phyloP scores from a whole-genome alignment of 1,139 yeast species.

The Lodderomyces parapsilosis region DNA sequence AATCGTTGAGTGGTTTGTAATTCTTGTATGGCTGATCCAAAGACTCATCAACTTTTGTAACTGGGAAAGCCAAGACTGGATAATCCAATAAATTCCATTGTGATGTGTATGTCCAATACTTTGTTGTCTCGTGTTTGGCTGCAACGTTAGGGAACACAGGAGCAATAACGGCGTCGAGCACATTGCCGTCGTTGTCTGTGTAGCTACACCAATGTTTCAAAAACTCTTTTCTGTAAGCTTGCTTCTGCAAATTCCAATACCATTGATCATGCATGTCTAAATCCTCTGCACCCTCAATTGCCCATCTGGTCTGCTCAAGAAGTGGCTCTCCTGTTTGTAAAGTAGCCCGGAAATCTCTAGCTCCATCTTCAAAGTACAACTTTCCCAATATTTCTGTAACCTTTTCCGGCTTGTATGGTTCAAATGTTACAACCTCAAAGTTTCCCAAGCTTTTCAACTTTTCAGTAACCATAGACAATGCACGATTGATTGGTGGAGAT shows the following conservation, averaged over 20 bases:
- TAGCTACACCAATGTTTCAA: constrained; percentile 19
- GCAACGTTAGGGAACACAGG: constrained; percentile 24
- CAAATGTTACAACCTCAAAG: constrained; percentile 19
- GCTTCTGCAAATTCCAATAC: constrained; percentile 22
- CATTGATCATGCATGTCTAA: constrained; percentile 17
- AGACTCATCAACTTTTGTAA: constrained; percentile 17
- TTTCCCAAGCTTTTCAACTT: constrained; percentile 14
- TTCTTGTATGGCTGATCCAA: constrained; percentile 14
- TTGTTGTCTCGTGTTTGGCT: constrained; percentile 19
- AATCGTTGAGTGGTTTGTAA: constrained; percentile 14
- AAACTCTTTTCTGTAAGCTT: constrained; percentile 21
- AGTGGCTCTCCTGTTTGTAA: constrained; percentile 21
- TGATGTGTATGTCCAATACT: constrained; percentile 23
- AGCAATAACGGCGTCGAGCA: constrained; percentile 21
- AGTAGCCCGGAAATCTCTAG: constrained; percentile 19
- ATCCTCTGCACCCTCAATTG: constrained; percentile 15
- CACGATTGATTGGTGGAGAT: constrained; percentile 24
- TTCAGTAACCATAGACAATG: constrained; percentile 18
- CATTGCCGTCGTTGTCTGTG: constrained; percentile 32
- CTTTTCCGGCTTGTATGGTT: constrained; percentile 18
- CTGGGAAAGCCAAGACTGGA: constrained; percentile 23
- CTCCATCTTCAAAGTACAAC: constrained; percentile 25
- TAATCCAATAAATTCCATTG: constrained; percentile 25
- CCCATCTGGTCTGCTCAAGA: constrained; percentile 21
- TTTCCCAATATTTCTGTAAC: constrained; percentile 15